A percentile compares a stretch with the other conserved stretches of the same genome.
Conservation (phyloP, 257 asterid genomes). For the Rauvolfia tetraphylla region DNA sequence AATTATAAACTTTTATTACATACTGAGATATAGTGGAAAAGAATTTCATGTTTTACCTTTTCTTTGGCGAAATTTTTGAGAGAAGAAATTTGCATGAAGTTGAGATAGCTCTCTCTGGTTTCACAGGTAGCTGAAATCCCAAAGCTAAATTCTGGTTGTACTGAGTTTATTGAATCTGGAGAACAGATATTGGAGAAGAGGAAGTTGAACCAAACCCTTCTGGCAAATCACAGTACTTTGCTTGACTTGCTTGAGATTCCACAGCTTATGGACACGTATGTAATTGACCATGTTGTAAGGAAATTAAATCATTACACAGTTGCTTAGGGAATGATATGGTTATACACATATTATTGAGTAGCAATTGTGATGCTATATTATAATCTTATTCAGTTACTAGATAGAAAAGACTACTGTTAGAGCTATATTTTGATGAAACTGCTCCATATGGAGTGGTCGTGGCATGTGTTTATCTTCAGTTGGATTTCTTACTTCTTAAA, state of each 20-base stretch:
- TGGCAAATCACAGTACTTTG: constrained; percentile 85
- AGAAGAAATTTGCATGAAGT: neutral
- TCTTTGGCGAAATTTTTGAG: neutral
- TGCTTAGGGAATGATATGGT: constrained; percentile 11
- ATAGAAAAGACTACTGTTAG: neutral
- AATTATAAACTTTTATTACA: neutral
- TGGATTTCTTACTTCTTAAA: neutral
- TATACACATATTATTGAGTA: neutral
- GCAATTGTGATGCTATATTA: neutral
- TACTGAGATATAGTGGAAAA: neutral
- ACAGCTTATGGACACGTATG: constrained; percentile 99
- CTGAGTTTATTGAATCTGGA: constrained; percentile 86
- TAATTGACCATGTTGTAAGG: constrained; percentile 23
- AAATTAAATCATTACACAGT: constrained; percentile 10
- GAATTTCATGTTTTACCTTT: neutral
- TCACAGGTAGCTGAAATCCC: constrained; percentile 92
- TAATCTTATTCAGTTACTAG: neutral
- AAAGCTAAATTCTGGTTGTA: constrained; percentile 82
- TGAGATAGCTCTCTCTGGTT: constrained; percentile 17
- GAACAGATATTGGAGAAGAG: constrained; percentile 88
- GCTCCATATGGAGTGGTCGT: neutral
- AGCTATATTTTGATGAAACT: neutral
- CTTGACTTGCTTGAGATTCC: constrained; percentile 99
- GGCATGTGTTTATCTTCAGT: neutral
- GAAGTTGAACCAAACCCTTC: constrained; percentile 85